Evolutionary conservation across 495 filamentous ascomycete genomes (phyloP), one percentile per base, ranked within the genome.

Genomic region (Trichoderma gamsii): DNA sequence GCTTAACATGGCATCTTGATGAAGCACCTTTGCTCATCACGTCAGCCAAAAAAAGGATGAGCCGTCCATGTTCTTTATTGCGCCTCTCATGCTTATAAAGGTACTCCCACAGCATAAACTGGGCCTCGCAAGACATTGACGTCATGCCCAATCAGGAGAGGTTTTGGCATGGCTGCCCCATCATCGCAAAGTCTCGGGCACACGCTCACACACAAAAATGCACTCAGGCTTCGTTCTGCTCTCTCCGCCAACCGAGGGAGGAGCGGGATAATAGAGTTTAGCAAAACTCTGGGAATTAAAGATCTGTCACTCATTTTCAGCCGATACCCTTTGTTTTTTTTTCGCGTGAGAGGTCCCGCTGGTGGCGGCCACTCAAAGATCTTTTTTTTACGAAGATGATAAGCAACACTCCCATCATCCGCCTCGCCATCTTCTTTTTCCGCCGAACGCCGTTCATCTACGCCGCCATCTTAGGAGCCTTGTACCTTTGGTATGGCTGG

Each of bases 361-460:
- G 23, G 56, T 61, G 56, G 56, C 56, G 56, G 6, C 25, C 23
- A 16, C n/a, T 15, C 44, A n/a, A 15, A 15, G n/a, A 49, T 49
- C 13, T 15, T 49, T 15, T 49, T 4, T 12, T 15, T 13, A 16
- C 44, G 44, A 61, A 27, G 23, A 66, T 66, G 65, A 66, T 66
- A 46, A 46, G 43, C 41, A 27, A 27, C 43, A 25, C 41, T 18
- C 7, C 52, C 38, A 8, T 32, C 41, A 51, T 66, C 65, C 65
- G 65, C n/a, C 41, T 51, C n/a, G n/a, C 21, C 41, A 46, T 66
- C 41, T 9, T 27, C 23, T 25, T 49, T 21, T 66, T 51, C 43
- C 65, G 65, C 18, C 23, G 51, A 7, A 46, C 65, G 65, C 41
- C 65, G 16, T 11, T 66, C 27, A 32, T 66, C 21, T 66, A 66